These are phyloP conservation scores for Candida michaelii DNA, from an alignment of 805 yeast species.

Conservation along the genomic window DNA sequence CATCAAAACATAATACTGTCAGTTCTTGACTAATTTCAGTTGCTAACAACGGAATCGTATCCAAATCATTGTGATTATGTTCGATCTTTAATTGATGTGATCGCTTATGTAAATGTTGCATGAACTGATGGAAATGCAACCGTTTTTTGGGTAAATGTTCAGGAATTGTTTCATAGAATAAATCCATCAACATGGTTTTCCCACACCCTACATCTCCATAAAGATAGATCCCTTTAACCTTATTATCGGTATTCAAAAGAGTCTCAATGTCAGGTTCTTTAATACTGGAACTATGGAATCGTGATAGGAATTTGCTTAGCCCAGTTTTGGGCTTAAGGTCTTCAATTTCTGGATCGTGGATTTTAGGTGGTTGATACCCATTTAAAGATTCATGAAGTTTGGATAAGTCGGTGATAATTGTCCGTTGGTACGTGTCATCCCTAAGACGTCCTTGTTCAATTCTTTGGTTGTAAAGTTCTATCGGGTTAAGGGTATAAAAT, in stretches of 20 bases:
- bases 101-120: slow-evolving; percentile 90
- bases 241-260: slow-evolving; percentile 25
- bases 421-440: slow-evolving; percentile 80
- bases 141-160: slow-evolving; percentile 71
- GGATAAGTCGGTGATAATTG: slow-evolving; percentile 63
- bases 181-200: slow-evolving; percentile 96
- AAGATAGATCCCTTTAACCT: slow-evolving; percentile 79
- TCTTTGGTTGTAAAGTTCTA: slow-evolving; percentile 50
- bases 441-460: slow-evolving; percentile 52
- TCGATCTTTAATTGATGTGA: slow-evolving; percentile 69
- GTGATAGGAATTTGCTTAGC: slow-evolving; percentile 32
- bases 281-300: slow-evolving; percentile 5
- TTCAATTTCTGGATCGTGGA: slow-evolving; percentile 51
- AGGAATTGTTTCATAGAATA: slow-evolving; percentile 86
- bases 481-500: slow-evolving; percentile 7
- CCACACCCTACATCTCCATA: slow-evolving; percentile 99
- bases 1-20: slow-evolving; percentile 89
- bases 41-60: slow-evolving; percentile 81
- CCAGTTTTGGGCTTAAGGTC: slow-evolving; percentile 53
- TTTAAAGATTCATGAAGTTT: slow-evolving; percentile 54
- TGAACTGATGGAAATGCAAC: slow-evolving; percentile 93
- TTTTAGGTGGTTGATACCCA: slow-evolving; percentile 61
- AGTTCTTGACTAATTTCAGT: slow-evolving; percentile 75
- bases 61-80: slow-evolving; percentile 60
- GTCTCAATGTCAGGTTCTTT: slow-evolving; percentile 11